Evolutionary conservation across 2,329 filamentous ascomycete species (phyloP), one percentile per base, ranked within the genome.

Genomic region (Blumeria hordei): DNA sequence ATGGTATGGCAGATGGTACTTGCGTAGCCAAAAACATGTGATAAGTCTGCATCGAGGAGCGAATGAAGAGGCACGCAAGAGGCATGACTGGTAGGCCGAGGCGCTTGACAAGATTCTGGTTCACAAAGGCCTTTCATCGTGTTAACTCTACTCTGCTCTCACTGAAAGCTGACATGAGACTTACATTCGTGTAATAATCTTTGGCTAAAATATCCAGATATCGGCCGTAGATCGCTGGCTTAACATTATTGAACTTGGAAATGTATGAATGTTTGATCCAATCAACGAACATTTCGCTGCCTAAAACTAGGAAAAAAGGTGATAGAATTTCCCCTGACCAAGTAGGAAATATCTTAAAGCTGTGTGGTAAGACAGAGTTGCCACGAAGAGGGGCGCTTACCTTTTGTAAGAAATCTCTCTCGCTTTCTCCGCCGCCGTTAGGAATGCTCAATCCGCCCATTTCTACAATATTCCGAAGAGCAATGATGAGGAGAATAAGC

Each of bases 241-340:
- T 90, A 61, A 88, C 88, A 62, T 94, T 94, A 72, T 98, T 98
- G 71, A 98, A 98, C 66, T 98, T 98, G 65, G 82, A 88, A 66
- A 98, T 93, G 66, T 96, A 98, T 21, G 87, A 87, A 65, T 98
- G 93, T 67, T 98, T 98, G 67, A 95, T 77, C 77, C 85, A 88
- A 68, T 98, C 92, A 1, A 98, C 92, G 8, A 94, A 70, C 81
- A 95, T 95, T 69, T 98, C 92, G 59, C 88, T 94, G 1, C 88
- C 90, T 6, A 98, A 77, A 0, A 98, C 93, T 7, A 98, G 80
- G 11, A 98, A 70, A 61, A 98, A 98, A 0, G 92, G 93, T 0
- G 87, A 88, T 3, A 98, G 71, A 0, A 98, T 84, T 65, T 95
- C 88, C 9, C 85, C 87, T 0, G 83, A 84, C 81, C 84, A 90